These are phyloP conservation scores for Malassezia japonica DNA, from an alignment of 1,284 basidiomycete species.

Conservation along the genomic window DNA sequence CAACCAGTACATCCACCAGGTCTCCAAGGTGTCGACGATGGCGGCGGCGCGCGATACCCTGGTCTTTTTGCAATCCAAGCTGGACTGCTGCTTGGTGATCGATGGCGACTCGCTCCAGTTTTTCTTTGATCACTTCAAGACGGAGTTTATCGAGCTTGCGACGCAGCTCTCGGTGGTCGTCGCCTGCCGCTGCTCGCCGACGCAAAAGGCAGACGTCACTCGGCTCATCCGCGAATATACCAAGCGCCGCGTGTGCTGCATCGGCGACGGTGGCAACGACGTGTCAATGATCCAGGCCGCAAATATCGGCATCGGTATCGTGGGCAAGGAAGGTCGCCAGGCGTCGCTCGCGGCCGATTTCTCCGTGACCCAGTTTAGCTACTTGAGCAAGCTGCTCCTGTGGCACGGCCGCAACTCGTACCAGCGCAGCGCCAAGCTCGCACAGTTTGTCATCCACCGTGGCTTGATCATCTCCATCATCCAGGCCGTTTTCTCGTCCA, in stretches of 20 bases:
- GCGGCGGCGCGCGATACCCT: slow-evolving; percentile 77
- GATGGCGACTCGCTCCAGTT: slow-evolving; percentile 97
- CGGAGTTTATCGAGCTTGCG: slow-evolving; percentile 88
- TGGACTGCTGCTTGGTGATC: slow-evolving; percentile 94
- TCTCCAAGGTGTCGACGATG: slow-evolving; percentile 74
- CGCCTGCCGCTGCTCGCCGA: slow-evolving; percentile 94
- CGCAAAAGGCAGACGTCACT: slow-evolving; percentile 96
- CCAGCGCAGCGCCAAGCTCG: slow-evolving; percentile 90
- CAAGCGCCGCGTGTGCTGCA: slow-evolving; percentile 91
- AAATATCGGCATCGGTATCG: slow-evolving; percentile 89
- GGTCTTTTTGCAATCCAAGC: slow-evolving; percentile 87
- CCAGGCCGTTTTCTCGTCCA: slow-evolving; percentile 75
- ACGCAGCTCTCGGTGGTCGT: slow-evolving; percentile 94
- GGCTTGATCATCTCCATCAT: slow-evolving; percentile 96
- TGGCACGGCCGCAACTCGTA: slow-evolving; percentile 98
- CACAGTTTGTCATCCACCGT: slow-evolving; percentile 91
- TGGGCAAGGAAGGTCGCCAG: slow-evolving; percentile 97
- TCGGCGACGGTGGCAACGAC: slow-evolving; percentile 89
- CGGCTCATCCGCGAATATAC: slow-evolving; percentile 79
- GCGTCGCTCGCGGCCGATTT: slow-evolving; percentile 96
- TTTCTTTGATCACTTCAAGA: slow-evolving; percentile 76
- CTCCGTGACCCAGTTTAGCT: slow-evolving; percentile 89
- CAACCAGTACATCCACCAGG: slow-evolving; percentile 95
- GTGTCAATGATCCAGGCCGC: slow-evolving; percentile 94
- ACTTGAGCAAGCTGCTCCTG: slow-evolving; percentile 84